These are phyloP conservation scores for Phlebiopsis flavidoalba DNA, from an alignment of 768 basidiomycete genomes.

Conservation along the genomic window DNA sequence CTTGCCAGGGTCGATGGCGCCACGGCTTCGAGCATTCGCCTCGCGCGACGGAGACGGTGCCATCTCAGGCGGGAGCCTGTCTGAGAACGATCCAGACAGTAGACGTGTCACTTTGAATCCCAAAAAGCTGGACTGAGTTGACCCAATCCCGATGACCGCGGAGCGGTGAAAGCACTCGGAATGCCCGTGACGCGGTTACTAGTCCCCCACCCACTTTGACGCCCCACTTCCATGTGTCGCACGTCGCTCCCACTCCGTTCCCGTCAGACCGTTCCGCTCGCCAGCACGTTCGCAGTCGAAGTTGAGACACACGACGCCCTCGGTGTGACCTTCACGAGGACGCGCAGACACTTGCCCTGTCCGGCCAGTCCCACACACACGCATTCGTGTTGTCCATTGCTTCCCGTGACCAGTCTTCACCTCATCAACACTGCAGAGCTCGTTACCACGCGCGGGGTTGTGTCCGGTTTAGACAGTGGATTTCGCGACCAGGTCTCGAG, in stretches of 20 bases:
- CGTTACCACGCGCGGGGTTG: conserved; percentile 87
- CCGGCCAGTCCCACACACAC: conserved; percentile 96
- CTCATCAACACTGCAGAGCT: conserved; percentile 92
- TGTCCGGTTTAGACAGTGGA: conserved; percentile 87
- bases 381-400: conserved; percentile 94
- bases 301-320: conserved; percentile 85
- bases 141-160: conserved; percentile 96
- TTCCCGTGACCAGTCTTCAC: conserved; percentile 92
- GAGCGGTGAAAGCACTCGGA: conserved; percentile 89
- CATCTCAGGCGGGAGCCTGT: not conserved
- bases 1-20: conserved; percentile 68
- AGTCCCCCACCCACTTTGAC: conserved; percentile 95
- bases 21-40: conserved; percentile 1
- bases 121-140: conserved; percentile 90
- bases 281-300: conserved; percentile 90
- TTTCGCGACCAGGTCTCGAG: conserved; percentile 83
- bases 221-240: too few relatives aligned
- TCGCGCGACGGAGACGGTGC: not conserved
- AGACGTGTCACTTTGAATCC: conserved; percentile 49
- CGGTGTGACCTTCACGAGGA: conserved; percentile 86
- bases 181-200: conserved; percentile 87
- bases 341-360: conserved; percentile 83
- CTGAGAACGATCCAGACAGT: conserved; percentile 6
- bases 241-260: too few relatives aligned
- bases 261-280: too few relatives aligned